Percentiles rank a stretch among this genome's conserved stretches.
Conservation (phyloP, 129 eudicot species). For the Sambucus nigra region DNA sequence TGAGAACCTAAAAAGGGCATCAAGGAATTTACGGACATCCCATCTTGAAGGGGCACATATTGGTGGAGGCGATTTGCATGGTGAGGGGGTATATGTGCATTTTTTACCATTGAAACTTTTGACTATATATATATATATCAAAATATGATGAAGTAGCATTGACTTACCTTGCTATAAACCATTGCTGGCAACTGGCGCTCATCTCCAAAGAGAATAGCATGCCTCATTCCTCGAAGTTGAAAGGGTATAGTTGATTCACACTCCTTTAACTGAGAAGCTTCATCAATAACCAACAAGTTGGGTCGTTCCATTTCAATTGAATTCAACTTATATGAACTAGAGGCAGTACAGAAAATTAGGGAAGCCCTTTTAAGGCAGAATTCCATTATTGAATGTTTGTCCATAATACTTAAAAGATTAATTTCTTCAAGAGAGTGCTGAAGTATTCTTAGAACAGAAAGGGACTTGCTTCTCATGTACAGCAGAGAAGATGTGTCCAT, state of each 20-base stretch:
- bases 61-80: too few species aligned
- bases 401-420: conserved; percentile 25
- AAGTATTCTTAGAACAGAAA: conserved; percentile 30
- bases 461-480: conserved; percentile 15
- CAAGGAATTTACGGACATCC: too few species aligned
- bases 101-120: too few species aligned
- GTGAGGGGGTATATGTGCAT: too few species aligned
- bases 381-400: conserved; percentile 12
- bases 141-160: background rate
- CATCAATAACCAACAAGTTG: conserved; percentile 35
- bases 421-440: conserved; percentile 29
- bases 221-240: conserved; percentile 33
- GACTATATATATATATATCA: too few species aligned
- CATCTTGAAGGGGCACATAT: too few species aligned
- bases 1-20: too few species aligned
- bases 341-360: conserved; percentile 50
- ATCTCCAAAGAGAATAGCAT: conserved; percentile 48
- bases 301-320: conserved; percentile 18
- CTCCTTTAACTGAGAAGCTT: conserved; percentile 49
- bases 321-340: conserved; percentile 46
- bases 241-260: conserved; percentile 42
- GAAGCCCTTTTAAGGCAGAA: conserved; percentile 54
- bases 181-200: conserved; percentile 49
- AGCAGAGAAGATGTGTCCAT: conserved; percentile 10
- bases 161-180: conserved; percentile 37